A percentile compares a stretch with the other conserved stretches of the same genome.
phyloP scores from a whole-genome alignment of 2,329 filamentous ascomycete species.

The Lasiodiplodia theobromae region DNA sequence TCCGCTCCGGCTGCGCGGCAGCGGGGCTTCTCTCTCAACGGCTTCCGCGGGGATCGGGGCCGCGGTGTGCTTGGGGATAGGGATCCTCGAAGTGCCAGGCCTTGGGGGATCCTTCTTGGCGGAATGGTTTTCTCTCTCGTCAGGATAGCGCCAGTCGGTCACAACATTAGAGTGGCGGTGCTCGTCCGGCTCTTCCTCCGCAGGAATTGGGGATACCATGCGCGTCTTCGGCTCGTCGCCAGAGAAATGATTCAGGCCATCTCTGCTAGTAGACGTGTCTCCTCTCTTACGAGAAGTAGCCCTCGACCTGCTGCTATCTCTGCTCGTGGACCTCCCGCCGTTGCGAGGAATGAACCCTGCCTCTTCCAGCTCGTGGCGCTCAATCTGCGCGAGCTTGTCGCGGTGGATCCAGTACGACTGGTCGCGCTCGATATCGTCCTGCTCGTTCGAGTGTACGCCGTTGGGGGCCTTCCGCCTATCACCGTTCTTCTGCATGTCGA shows the following conservation, averaged over 20 bases:
- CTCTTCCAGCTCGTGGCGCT: conserved; percentile 80
- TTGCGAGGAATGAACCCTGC: conserved; percentile 68
- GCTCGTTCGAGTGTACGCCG: background rate
- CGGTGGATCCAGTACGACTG: conserved; percentile 76
- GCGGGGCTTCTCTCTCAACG: conserved; percentile 75
- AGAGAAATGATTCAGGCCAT: conserved; percentile 31
- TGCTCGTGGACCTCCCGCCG: conserved; percentile 34
- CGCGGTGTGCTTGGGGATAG: conserved; percentile 80
- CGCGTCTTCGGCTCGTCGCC: conserved; percentile 37
- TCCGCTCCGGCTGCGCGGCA: conserved; percentile 65
- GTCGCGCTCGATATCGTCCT: conserved; percentile 8
- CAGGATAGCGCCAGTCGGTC: conserved; percentile 79
- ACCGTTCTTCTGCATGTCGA: conserved; percentile 51
- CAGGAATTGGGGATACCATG: conserved; percentile 48
- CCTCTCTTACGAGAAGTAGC: conserved; percentile 41
- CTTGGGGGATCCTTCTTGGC: conserved; percentile 47
- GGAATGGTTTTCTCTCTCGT: conserved; percentile 53
- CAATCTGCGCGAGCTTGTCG: conserved; percentile 82
- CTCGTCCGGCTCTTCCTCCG: conserved; percentile 50
- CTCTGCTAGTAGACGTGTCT: conserved; percentile 38
- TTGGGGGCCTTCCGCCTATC: conserved; percentile 31
- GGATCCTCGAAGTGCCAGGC: conserved; percentile 77
- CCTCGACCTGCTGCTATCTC: conserved; percentile 48
- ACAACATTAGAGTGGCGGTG: conserved; percentile 50
- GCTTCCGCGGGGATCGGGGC: conserved; percentile 75